phyloP scores from a whole-genome alignment of 768 basidiomycete genomes.

The Panaeolus papilionaceus region DNA sequence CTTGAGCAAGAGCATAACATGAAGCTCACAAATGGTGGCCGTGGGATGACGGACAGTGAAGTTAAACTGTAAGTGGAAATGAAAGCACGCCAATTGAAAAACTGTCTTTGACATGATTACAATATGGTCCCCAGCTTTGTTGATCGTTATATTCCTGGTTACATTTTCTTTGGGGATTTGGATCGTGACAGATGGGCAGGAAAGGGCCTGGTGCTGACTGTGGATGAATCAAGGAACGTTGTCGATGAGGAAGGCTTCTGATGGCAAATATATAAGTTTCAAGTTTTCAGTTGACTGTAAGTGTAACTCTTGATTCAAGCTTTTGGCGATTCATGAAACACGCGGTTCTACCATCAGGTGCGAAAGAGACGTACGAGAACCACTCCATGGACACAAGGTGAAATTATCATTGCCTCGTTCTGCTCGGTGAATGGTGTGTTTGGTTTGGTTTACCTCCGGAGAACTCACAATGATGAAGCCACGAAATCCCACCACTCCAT shows the following conservation, averaged over 20 bases:
- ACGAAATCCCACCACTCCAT: slow-evolving; percentile 1
- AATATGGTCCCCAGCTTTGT: slow-evolving; percentile 64
- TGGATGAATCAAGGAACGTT: slow-evolving; percentile 61
- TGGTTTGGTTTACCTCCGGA: background rate
- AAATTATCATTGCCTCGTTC: background rate
- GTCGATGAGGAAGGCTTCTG: slow-evolving; percentile 25
- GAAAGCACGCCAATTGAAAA: background rate
- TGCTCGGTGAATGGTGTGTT: slow-evolving; percentile 7
- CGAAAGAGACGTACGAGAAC: background rate
- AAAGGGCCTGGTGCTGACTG: slow-evolving; percentile 40
- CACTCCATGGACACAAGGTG: background rate
- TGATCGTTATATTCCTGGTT: slow-evolving; percentile 93
- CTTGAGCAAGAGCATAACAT: slow-evolving; percentile 89
- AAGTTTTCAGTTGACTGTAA: background rate
- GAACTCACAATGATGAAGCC: background rate
- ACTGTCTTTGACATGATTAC: background rate
- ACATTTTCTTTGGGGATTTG: slow-evolving; percentile 80
- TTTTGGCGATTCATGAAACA: background rate
- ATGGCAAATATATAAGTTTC: background rate
- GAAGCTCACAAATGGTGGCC: slow-evolving; percentile 84
- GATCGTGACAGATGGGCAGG: slow-evolving; percentile 21
- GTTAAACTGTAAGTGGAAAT: slow-evolving; percentile 64
- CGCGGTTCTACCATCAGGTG: background rate
- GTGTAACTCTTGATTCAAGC: background rate
- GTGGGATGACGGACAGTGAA: slow-evolving; percentile 84